Conservation (phyloP, 345 rosid species). For the Fremontodendron californicum region DNA sequence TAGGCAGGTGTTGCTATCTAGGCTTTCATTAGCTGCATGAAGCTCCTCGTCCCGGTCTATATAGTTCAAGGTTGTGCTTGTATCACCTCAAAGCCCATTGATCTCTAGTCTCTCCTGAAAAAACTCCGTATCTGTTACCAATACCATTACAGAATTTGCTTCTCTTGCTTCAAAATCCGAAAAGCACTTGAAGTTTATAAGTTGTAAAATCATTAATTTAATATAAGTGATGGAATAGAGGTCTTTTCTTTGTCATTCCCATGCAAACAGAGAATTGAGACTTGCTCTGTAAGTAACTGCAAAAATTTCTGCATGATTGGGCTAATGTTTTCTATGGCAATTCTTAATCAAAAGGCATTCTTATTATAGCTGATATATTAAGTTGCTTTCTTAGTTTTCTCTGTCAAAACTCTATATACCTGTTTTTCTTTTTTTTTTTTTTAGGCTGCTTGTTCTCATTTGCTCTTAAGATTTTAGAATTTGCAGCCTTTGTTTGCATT, state of each 20-base stretch:
- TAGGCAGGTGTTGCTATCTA: constrained; percentile 7
- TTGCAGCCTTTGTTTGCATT: neutral
- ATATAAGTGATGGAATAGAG: neutral
- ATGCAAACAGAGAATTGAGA: neutral
- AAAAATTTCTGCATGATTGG: neutral
- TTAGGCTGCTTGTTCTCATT: neutral
- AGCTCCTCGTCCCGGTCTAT: neutral
- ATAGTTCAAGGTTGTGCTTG: neutral
- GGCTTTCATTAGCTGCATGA: constrained; percentile 12
- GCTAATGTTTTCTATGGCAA: neutral
- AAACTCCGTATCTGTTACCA: neutral
- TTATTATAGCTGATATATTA: neutral
- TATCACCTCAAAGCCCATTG: neutral
- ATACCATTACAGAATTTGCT: neutral
- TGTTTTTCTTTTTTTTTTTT: neutral
- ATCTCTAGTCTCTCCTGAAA: neutral
- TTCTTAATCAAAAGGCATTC: neutral
- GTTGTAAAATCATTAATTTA: neutral
- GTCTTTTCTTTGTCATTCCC: neutral
- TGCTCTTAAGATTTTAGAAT: neutral
- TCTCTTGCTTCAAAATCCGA: constrained; percentile 2
- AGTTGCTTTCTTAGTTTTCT: constrained; percentile 1
- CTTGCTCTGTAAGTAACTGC: constrained; percentile 12
- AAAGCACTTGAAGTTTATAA: neutral
- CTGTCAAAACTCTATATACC: neutral